Conservation (phyloP, 805 yeast genomes). For the Ogataea methanolica region DNA sequence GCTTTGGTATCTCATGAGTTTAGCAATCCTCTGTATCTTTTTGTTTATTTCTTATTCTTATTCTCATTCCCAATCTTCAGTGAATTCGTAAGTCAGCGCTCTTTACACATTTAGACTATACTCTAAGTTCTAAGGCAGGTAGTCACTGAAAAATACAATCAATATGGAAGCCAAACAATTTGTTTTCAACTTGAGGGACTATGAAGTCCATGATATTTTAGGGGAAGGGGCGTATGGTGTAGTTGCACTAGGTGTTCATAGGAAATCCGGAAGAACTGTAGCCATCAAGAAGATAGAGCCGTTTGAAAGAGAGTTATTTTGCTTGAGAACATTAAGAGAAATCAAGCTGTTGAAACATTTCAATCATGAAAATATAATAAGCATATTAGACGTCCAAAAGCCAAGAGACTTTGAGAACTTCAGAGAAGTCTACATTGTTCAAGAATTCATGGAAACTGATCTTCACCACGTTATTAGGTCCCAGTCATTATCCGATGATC, state of each 20-base stretch:
- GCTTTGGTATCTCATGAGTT: too few species aligned
- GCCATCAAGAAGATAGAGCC: constrained; percentile 79
- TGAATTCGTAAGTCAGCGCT: too few species aligned
- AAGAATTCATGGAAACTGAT: constrained; percentile 77
- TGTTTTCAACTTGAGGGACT: constrained; percentile 60
- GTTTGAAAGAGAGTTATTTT: constrained; percentile 58
- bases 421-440: constrained; percentile 69
- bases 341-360: constrained; percentile 61
- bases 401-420: constrained; percentile 57
- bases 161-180: constrained; percentile 29
- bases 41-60: neutral
- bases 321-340: constrained; percentile 68
- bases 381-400: constrained; percentile 60
- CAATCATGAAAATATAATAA: constrained; percentile 69
- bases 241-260: constrained; percentile 65
- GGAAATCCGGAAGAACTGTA: constrained; percentile 52
- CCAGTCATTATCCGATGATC: constrained; percentile 57
- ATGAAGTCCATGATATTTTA: constrained; percentile 52
- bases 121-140: neutral
- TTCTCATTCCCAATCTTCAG: neutral
- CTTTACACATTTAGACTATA: neutral
- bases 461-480: constrained; percentile 57
- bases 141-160: neutral
- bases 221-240: constrained; percentile 86
- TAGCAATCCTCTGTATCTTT: too few species aligned